A percentile compares a stretch with the other conserved stretches of the same genome.
Conservation (phyloP, 805 yeast species). For the Wickerhamomyces bisporus region DNA sequence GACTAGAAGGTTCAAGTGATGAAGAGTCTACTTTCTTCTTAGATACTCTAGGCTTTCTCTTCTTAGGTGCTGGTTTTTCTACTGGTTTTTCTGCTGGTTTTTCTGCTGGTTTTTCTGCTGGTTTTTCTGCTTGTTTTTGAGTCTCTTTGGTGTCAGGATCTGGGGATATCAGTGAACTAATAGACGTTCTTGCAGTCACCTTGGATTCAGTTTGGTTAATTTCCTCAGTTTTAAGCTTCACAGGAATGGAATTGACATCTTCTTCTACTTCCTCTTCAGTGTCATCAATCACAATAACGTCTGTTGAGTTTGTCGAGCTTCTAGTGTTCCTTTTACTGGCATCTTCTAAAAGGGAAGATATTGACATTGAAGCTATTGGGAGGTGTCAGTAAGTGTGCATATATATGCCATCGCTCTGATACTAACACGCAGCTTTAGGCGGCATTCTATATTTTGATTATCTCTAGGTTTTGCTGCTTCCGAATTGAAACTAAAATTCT, state of each 20-base stretch:
- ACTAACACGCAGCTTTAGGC: not conserved
- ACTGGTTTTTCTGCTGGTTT: not conserved
- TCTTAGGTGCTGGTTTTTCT: constrained; percentile 1
- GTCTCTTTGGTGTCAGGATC: not conserved
- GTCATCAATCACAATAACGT: constrained; percentile 1
- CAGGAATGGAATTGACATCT: not conserved
- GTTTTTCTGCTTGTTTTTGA: not conserved
- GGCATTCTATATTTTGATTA: too few relatives aligned
- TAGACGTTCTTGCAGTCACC: not conserved
- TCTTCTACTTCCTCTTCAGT: not conserved
- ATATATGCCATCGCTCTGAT: too few relatives aligned
- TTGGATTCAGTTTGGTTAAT: not conserved
- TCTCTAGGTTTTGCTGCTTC: too few relatives aligned
- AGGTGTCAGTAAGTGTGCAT: not conserved
- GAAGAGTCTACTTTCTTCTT: constrained; percentile 4
- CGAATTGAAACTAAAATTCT: too few relatives aligned
- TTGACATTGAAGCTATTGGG: not conserved
- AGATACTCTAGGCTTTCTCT: constrained; percentile 4
- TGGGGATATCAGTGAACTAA: not conserved
- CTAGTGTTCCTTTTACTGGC: not conserved
- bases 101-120: too few relatives aligned
- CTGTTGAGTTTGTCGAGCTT: not conserved
- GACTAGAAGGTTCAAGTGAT: too few relatives aligned
- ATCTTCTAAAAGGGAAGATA: not conserved
- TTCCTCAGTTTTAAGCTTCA: not conserved